Conservation (phyloP, 2,329 filamentous ascomycete genomes). For the Fusarium transvaalense region DNA sequence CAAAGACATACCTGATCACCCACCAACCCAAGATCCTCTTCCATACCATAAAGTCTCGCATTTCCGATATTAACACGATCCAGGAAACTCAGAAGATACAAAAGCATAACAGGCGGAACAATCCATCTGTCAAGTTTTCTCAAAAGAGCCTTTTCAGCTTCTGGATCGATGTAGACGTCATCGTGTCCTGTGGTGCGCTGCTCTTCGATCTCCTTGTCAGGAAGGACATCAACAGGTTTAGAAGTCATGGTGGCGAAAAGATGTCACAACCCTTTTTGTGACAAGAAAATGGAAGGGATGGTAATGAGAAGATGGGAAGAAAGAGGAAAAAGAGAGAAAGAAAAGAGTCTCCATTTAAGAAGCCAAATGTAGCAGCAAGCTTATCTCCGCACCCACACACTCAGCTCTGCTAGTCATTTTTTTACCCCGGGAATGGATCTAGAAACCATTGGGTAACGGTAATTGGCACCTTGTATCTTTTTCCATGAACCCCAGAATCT, state of each 20-base stretch:
- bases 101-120: conserved; percentile 70
- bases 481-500: conserved; percentile 25
- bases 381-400: conserved; percentile 41
- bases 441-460: conserved; percentile 17
- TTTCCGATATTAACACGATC: conserved; percentile 63
- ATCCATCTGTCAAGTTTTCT: conserved; percentile 72
- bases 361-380: not conserved
- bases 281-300: not conserved
- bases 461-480: conserved; percentile 8
- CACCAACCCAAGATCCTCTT: conserved; percentile 69
- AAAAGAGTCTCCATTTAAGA: conserved; percentile 30
- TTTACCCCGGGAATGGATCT: conserved; percentile 31
- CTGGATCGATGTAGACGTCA: conserved; percentile 49
- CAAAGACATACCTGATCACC: conserved; percentile 52
- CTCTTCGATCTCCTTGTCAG: conserved; percentile 42
- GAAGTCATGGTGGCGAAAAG: conserved; percentile 29
- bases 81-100: conserved; percentile 64
- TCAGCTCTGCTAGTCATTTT: conserved; percentile 16
- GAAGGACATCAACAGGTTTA: conserved; percentile 22
- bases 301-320: not conserved
- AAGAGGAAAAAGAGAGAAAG: not conserved
- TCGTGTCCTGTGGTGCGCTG: conserved; percentile 20
- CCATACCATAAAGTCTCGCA: conserved; percentile 72
- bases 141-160: conserved; percentile 57
- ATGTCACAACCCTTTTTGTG: not conserved